Evolutionary conservation across 495 filamentous ascomycete genomes (phyloP).

Genomic region (Podospora pseudoanserina): DNA sequence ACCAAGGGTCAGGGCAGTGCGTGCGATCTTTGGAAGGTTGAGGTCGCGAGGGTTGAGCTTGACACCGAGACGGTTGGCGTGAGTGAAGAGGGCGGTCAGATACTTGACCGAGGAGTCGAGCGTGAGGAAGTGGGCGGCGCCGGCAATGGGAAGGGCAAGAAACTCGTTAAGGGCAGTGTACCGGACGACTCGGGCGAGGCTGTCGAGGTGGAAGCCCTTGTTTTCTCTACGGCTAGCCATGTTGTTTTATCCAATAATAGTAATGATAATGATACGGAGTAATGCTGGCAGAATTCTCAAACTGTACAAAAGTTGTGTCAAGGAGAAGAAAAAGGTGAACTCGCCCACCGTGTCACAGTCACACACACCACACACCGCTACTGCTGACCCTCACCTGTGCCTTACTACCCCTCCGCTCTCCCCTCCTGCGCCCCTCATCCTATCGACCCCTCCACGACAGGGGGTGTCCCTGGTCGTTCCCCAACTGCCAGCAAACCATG

Average conservation of each 20-base stretch:
- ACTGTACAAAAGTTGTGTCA: neutral
- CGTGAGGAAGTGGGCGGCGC: slow-evolving; percentile 13
- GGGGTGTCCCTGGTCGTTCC: neutral
- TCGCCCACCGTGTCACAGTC: neutral
- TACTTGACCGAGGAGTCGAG: slow-evolving; percentile 6
- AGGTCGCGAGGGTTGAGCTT: neutral
- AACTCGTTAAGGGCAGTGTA: slow-evolving; percentile 25
- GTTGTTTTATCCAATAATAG: neutral
- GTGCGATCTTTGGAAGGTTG: slow-evolving; percentile 8
- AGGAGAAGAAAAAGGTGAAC: slow-evolving; percentile 5
- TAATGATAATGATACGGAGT: neutral
- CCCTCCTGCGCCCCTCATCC: neutral
- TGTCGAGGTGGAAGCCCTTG: slow-evolving; percentile 25
- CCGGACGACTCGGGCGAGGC: slow-evolving; percentile 18
- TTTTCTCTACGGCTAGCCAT: slow-evolving; percentile 26
- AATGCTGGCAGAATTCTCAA: neutral
- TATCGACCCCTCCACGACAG: neutral
- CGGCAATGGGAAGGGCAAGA: slow-evolving; percentile 23
- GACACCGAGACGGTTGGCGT: slow-evolving; percentile 8
- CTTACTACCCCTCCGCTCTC: neutral
- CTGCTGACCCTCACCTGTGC: neutral
- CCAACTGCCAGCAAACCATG: neutral
- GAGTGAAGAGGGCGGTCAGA: slow-evolving; percentile 10
- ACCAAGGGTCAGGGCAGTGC: slow-evolving; percentile 16
- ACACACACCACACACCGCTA: neutral